Evolutionary conservation across 2,329 filamentous ascomycete species (phyloP).

Genomic region (Monilinia laxa): DNA sequence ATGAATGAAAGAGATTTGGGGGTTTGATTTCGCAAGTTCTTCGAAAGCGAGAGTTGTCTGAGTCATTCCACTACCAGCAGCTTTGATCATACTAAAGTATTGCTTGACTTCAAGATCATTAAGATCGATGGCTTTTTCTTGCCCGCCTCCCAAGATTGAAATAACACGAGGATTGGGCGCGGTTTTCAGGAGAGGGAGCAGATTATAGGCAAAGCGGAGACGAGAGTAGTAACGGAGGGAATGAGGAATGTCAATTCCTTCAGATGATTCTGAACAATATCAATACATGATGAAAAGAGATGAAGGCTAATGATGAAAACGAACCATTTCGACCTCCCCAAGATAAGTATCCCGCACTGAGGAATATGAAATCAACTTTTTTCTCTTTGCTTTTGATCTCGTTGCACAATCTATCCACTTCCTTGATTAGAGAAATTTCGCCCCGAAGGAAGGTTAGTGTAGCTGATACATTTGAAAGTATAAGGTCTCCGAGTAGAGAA

Average conservation of each 20-base stretch:
- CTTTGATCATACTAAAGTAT: conserved; percentile 43
- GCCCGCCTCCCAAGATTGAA: conserved; percentile 52
- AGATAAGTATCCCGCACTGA: conserved; percentile 45
- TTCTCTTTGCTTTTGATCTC: conserved; percentile 48
- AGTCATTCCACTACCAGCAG: conserved; percentile 49
- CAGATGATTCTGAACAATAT: conserved; percentile 49
- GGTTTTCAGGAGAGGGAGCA: conserved; percentile 55
- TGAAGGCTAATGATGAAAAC: conserved; percentile 11
- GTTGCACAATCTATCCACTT: conserved; percentile 50
- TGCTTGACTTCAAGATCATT: conserved; percentile 43
- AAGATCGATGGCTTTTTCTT: conserved; percentile 52
- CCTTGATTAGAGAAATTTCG: conserved; percentile 51
- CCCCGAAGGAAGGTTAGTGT: conserved; percentile 49
- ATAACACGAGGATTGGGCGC: conserved; percentile 52
- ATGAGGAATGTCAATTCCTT: conserved; percentile 55
- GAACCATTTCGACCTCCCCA: conserved; percentile 37
- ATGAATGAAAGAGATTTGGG: conserved; percentile 46
- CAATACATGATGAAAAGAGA: neutral
- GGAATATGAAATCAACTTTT: conserved; percentile 49
- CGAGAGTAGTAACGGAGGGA: conserved; percentile 58
- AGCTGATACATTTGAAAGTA: conserved; percentile 46
- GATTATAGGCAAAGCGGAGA: conserved; percentile 54
- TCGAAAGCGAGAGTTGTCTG: conserved; percentile 54
- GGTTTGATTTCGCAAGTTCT: conserved; percentile 48
- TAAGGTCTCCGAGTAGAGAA: conserved; percentile 45